These are phyloP conservation scores for Tetrahymena borealis DNA, from an alignment of 73 alveolate species.

Conservation along the genomic window DNA sequence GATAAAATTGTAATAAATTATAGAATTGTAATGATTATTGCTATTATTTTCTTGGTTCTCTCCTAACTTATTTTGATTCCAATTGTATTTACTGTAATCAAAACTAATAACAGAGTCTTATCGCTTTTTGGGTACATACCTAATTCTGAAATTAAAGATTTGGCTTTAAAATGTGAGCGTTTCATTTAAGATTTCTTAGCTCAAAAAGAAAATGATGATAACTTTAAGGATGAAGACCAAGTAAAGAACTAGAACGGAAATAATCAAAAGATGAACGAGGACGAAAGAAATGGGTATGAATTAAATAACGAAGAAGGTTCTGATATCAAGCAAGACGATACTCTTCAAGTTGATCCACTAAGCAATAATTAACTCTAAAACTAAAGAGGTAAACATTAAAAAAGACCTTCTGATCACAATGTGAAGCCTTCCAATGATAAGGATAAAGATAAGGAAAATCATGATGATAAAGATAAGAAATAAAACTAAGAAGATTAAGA, in stretches of 20 bases:
- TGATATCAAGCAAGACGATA: neutral
- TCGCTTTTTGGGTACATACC: constrained; percentile 43
- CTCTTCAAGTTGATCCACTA: neutral
- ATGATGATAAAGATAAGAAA: constrained; percentile 21
- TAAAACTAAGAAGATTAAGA: constrained; percentile 37
- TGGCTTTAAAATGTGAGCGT: constrained; percentile 37
- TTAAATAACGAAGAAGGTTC: neutral
- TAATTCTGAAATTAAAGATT: constrained; percentile 23
- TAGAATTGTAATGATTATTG: constrained; percentile 32
- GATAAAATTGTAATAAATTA: constrained; percentile 5
- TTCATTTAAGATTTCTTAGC: constrained; percentile 27
- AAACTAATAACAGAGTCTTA: constrained; percentile 37
- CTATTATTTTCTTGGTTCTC: constrained; percentile 28
- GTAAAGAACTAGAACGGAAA: constrained; percentile 4
- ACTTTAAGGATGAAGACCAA: neutral
- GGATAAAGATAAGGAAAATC: neutral
- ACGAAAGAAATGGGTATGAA: neutral
- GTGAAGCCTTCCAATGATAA: constrained; percentile 2
- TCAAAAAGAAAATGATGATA: constrained; percentile 15
- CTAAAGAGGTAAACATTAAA: neutral
- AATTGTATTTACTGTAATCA: constrained; percentile 29
- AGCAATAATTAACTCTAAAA: neutral
- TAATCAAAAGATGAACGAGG: neutral
- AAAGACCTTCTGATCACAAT: neutral
- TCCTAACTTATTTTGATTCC: constrained; percentile 25